Percentiles rank a stretch among this genome's conserved stretches.
These are phyloP conservation scores for Isoetes taiwanensis DNA, from an alignment of 75 land plant genomes.

Conservation along the genomic window DNA sequence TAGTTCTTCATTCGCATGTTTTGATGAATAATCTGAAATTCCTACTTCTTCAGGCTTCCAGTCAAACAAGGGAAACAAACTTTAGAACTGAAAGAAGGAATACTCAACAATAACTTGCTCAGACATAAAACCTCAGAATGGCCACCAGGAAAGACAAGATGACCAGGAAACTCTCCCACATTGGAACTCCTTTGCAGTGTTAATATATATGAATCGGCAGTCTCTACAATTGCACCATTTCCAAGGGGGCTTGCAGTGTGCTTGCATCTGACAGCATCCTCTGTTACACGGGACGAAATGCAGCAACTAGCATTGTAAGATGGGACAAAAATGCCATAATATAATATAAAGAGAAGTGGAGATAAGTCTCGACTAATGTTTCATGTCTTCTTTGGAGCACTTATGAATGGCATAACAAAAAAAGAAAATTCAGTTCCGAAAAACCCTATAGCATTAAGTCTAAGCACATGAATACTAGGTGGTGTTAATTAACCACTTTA, in stretches of 20 bases:
- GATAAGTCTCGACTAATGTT: too few species aligned
- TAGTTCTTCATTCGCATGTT: conserved; percentile 15
- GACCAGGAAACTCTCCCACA: conserved; percentile 95
- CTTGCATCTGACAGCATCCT: conserved; percentile 48
- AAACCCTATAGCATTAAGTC: too few species aligned
- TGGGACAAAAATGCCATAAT: too few species aligned
- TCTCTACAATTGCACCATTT: conserved; percentile 91
- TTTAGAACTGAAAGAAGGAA: neutral
- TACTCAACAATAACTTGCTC: neutral
- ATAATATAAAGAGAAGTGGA: too few species aligned
- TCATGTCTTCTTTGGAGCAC: too few species aligned
- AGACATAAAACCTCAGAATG: conserved; percentile 71
- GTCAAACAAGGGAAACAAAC: neutral
- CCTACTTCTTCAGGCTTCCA: conserved; percentile 74
- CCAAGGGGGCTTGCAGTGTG: conserved; percentile 84
- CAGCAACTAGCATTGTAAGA: too few species aligned
- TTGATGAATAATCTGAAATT: conserved; percentile 29
- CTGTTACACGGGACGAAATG: conserved; percentile 23
- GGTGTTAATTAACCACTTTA: too few species aligned
- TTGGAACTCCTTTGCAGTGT: conserved; percentile 63
- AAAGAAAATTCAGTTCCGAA: too few species aligned
- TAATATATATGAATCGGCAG: conserved; percentile 49
- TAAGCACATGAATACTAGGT: too few species aligned
- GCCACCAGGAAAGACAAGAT: conserved; percentile 93
- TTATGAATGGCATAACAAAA: too few species aligned